Evolutionary conservation across 805 yeast genomes (phyloP).

Genomic region (Myxozyma nipponensis): DNA sequence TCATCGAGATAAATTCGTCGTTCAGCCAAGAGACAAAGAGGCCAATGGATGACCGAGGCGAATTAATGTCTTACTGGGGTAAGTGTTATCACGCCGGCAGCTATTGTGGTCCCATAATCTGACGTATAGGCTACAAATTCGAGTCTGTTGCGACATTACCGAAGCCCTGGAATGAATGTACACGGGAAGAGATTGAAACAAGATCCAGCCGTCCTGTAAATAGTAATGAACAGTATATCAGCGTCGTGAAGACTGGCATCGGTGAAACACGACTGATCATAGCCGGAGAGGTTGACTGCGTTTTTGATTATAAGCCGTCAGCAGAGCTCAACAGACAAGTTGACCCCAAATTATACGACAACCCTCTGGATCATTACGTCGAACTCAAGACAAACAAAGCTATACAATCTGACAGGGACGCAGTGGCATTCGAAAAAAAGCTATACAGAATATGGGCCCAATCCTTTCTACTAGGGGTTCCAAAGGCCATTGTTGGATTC

Average conservation of each 20-base stretch:
- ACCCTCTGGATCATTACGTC: constrained; percentile 67
- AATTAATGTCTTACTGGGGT: constrained; percentile 37
- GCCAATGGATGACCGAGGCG: constrained; percentile 27
- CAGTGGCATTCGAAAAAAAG: constrained; percentile 67
- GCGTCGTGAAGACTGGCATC: constrained; percentile 81
- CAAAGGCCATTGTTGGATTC: constrained; percentile 79
- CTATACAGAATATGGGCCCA: constrained; percentile 87
- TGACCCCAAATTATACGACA: constrained; percentile 32
- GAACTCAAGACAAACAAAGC: constrained; percentile 73
- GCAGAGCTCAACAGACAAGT: constrained; percentile 23
- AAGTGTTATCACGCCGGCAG: not conserved
- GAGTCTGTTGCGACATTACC: constrained; percentile 72
- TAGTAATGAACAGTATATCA: constrained; percentile 70
- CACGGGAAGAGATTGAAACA: constrained; percentile 64
- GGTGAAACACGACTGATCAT: constrained; percentile 64
- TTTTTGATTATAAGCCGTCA: constrained; percentile 72
- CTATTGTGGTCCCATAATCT: not conserved
- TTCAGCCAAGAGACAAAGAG: constrained; percentile 29
- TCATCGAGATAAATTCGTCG: constrained; percentile 41
- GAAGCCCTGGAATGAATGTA: constrained; percentile 66
- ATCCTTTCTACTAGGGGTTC: constrained; percentile 81
- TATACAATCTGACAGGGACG: constrained; percentile 54
- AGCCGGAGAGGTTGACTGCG: constrained; percentile 92
- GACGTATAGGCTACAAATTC: constrained; percentile 69
- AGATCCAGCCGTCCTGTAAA: constrained; percentile 58